Base-by-base conservation (phyloP, 139 green algal species). In the Micromonas commoda region DNA sequence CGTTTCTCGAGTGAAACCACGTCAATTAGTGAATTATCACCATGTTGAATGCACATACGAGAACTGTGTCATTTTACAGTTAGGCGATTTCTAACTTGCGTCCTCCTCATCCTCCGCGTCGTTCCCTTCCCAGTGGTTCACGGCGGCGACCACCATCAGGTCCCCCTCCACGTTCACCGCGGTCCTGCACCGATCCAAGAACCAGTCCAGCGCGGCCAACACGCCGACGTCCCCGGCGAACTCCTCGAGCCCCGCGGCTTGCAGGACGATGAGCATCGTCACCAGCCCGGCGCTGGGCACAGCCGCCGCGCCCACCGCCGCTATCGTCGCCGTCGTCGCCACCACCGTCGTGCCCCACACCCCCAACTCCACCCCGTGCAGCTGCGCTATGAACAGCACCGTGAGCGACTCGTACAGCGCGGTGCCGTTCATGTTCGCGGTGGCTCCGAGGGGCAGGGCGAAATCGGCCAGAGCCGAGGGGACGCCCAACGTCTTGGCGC, bases 231-330 rank as follows among this genome's bases (percentile, higher is more conserved):
- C 87, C 57, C 71, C 45, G 19, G 73, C 66, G 73, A 73, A 86
- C 21, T 63, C 70, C 20, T 74, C 73, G 0, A 86, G 63, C 1
- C 64, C 63, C 21, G 83, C 85, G 9, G 71, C 71, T 76, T 90
- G 83, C 53, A 91, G 76, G 5, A 91, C 87, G 26, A 89, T 86
- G 31, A 91, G 74, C 87, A 90, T 90, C 57, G 87, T 90, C 2
- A 91, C 87, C 0, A 91, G 64, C 20, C 86, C 87, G 3, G 86
- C 84, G 0, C 72, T 86, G 28, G 87, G 87, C 21, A 91, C 87
- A 61, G 87, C 85, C 28, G 87, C 86, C 51, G 86, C 87, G 24
- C 87, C 87, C 34, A 91, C 63, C 0, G 87, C 87, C 29, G 87
- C 87, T 54, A 91, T 74, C 0, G 81, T 86, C 24, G 82, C 76